A percentile compares a stretch with the other conserved stretches of the same genome.
Evolutionary conservation across 2,329 filamentous ascomycete species (phyloP).

Genomic region (Nigrospora oryzae): DNA sequence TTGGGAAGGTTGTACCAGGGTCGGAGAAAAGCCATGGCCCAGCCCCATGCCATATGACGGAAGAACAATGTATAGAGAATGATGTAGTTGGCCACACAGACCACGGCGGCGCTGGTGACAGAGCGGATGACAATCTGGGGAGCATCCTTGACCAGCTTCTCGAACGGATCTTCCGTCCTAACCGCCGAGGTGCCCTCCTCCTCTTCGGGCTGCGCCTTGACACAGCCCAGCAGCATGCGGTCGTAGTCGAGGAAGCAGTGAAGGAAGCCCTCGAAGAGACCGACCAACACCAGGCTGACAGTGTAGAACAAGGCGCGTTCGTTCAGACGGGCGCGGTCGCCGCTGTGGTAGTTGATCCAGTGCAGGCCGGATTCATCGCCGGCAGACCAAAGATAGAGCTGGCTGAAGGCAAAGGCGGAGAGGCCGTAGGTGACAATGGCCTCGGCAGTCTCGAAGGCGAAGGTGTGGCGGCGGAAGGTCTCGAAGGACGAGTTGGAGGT

Average conservation of each 20-base stretch:
- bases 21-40: conserved; percentile 61
- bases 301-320: conserved; percentile 79
- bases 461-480: conserved; percentile 49
- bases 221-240: conserved; percentile 42
- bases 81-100: conserved; percentile 35
- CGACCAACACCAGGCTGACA: conserved; percentile 59
- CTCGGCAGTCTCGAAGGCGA: conserved; percentile 54
- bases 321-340: conserved; percentile 70
- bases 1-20: conserved; percentile 69
- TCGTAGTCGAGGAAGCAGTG: conserved; percentile 73
- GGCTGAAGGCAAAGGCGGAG: conserved; percentile 72
- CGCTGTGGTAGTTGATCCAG: conserved; percentile 64
- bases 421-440: conserved; percentile 69
- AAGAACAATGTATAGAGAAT: conserved; percentile 54
- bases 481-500: conserved; percentile 62
- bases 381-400: conserved; percentile 70
- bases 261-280: conserved; percentile 56
- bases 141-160: conserved; percentile 33
- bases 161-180: conserved; percentile 8
- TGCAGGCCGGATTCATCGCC: conserved; percentile 52
- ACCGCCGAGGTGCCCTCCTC: conserved; percentile 8
- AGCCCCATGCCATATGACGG: conserved; percentile 57
- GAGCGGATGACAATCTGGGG: conserved; percentile 16
- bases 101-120: conserved; percentile 21
- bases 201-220: conserved; percentile 16